Evolutionary conservation across 306 rosid species (phyloP).

Genomic region (Acmispon strigosus): DNA sequence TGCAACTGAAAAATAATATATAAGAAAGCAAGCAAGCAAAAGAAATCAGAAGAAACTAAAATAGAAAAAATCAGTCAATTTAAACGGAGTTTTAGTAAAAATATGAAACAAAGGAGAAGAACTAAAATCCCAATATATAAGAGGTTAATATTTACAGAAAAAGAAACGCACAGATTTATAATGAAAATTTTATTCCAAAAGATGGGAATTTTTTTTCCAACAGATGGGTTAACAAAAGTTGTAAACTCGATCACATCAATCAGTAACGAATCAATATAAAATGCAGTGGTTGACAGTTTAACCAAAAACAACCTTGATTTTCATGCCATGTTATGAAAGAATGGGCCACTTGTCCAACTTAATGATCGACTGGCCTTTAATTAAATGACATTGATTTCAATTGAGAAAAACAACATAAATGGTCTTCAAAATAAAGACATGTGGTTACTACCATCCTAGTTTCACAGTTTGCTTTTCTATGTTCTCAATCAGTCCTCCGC

Average conservation of each 20-base stretch:
- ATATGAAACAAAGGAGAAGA: background rate
- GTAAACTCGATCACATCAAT: background rate
- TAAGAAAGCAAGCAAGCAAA: background rate
- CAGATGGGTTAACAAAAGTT: background rate
- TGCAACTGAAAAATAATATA: background rate
- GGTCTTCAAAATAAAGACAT: background rate
- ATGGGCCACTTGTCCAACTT: background rate
- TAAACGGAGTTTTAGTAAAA: background rate
- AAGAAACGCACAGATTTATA: background rate
- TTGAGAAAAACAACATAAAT: conserved; percentile 2
- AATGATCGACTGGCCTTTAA: background rate
- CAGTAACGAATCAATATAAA: background rate
- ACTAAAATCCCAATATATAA: background rate
- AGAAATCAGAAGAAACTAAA: background rate
- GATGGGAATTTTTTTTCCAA: background rate
- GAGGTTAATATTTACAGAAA: background rate
- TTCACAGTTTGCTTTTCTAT: background rate
- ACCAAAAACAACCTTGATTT: background rate
- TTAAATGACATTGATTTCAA: background rate
- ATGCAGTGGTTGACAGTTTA: background rate
- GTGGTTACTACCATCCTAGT: background rate
- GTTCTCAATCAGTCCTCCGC: background rate
- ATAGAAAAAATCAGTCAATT: background rate
- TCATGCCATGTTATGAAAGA: background rate
- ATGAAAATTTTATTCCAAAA: background rate